Base-by-base conservation (phyloP, 352 stramenopile genomes). In the Bremia lactucae region DNA sequence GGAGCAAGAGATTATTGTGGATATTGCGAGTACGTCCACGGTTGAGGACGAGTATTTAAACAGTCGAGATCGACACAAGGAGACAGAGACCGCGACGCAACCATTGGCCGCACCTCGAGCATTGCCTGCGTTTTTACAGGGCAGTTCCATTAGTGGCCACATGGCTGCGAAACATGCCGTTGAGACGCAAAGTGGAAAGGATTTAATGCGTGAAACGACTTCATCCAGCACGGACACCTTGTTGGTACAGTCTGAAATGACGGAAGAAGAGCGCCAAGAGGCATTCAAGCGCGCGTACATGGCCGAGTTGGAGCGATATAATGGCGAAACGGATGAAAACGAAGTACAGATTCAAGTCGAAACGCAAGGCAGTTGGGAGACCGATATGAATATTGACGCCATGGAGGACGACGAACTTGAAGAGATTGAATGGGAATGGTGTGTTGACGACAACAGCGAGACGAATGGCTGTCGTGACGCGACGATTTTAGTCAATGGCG, bases 81-180 rank as follows among this genome's bases (percentile, higher is more conserved):
- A 86, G 15, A 71, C 82, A 22, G 71, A 85, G 6, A 52, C 51
- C 2, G 49, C 65, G 0, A 72, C 70, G 19, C 67, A 76, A 23
- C 64, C 76, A 15, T 58, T 62, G 0, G 81, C 78, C 24, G 71
- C 70, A n/a, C 64, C 70, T 5, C 72, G 69, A 7, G 76, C 70
- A 0, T 47, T 94, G 13, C 81, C 81, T 4, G 78, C 87, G 24
- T 91, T 91, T 31, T 59, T 94, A 14, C 52, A 83, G 33, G 78
- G 78, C 15, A 94, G 78, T 42, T 87, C 71, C 0, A 94, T 94
- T 52, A 94, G 78, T 65, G 77, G 78, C 0, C 77, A 94, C 46
- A 77, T 94, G 64, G 78, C 73, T 13, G 73, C 78, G 2, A 94
- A 94, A 42, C 75, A 94, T n/a, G n/a, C n/a, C n/a, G n/a, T n/a